Evolutionary conservation across 2,329 filamentous ascomycete species (phyloP), one percentile per base, ranked within the genome.

Genomic region (Pestalotiopsis sp.): DNA sequence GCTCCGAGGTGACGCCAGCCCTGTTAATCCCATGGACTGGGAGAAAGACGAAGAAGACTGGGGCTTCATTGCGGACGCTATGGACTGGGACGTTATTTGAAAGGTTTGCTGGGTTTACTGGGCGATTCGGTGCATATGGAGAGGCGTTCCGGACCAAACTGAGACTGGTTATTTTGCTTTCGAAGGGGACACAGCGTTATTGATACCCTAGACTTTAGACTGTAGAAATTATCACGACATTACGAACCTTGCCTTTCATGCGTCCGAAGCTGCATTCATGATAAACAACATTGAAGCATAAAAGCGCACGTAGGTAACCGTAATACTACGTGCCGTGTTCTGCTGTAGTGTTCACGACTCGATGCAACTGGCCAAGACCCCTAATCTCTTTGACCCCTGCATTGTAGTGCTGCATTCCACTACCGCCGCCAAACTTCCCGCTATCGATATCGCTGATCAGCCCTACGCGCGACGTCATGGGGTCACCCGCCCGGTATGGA

Each of bases 31-130:
- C 13, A 70, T 70, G 6, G 69, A 77, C 69, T 72, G 74, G 70
- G 64, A 67, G 58, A 71, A 73, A 1, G 76, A 81, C 17, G 81
- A 84, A 67, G 80, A 81, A 9, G 82, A 85, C 68, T 89, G 86
- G 85, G 83, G 82, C 31, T 88, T 88, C 68, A 88, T 89, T 77
- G 83, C 87, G 2, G 87, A 89, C 70, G 86, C 86, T 1, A 89
- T 88, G 87, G 87, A 89, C 69, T 88, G 86, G 86, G 84, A 88
- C 74, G 80, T 79, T 7, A 77, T 77, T 60, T 79, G 74, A 68
- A 11, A 11, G 31, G 60, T 59, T 55, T 67, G 41, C n/a, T 27
- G n/a, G 59, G 59, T 39, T 62, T 11, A n/a, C 27, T n/a, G 36
- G 14, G 38, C 9, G 12, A 23, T 62, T 62, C 57, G 12, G 23